Conservation (phyloP, 306 rosid species). For the Clitoria ternatea region DNA sequence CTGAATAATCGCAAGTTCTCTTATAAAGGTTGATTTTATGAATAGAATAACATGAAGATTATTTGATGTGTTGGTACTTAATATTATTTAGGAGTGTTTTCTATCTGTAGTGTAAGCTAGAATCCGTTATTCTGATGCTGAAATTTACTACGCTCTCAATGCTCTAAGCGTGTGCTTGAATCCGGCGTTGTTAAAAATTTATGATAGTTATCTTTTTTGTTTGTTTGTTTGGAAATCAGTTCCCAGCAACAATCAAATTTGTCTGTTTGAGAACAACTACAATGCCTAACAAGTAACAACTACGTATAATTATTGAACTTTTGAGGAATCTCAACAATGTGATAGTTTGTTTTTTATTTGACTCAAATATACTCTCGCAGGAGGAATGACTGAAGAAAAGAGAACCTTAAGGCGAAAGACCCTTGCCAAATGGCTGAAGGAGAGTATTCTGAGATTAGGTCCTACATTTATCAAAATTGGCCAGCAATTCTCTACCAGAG, state of each 20-base stretch:
- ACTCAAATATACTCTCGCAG: slow-evolving; percentile 34
- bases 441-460: slow-evolving; percentile 91
- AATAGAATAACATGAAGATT: neutral
- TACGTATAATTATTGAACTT: neutral
- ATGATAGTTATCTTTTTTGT: neutral
- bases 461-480: slow-evolving; percentile 98
- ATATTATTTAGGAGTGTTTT: neutral
- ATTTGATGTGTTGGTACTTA: neutral
- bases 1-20: slow-evolving; percentile 68
- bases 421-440: slow-evolving; percentile 98
- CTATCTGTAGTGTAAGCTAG: neutral
- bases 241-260: neutral
- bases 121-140: neutral
- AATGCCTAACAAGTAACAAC: too few relatives aligned
- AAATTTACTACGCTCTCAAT: neutral
- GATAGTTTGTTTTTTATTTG: neutral
- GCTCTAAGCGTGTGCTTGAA: neutral
- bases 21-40: slow-evolving; percentile 58
- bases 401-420: slow-evolving; percentile 62
- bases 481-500: slow-evolving; percentile 99
- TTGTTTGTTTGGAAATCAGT: neutral
- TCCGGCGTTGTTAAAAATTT: neutral
- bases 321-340: slow-evolving; percentile 8
- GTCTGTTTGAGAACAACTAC: too few relatives aligned
- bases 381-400: slow-evolving; percentile 91